A percentile compares a stretch with the other conserved stretches of the same genome.
Evolutionary conservation across 169 alveolate genomes (phyloP).

Genomic region (Prorocentrum cordatum): DNA sequence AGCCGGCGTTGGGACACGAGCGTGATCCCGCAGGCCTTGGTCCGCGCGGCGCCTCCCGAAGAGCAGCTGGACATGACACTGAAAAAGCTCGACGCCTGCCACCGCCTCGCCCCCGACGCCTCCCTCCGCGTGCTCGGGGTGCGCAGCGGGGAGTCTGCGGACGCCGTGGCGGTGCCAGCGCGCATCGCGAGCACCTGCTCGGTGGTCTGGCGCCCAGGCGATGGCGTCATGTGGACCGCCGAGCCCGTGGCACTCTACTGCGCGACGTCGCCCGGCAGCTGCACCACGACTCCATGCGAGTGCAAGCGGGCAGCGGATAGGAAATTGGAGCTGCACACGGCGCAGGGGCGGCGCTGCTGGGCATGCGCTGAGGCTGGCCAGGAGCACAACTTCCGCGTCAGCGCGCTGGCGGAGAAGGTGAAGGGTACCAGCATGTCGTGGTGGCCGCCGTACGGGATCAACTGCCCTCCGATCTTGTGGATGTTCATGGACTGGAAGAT

Average conservation of each 20-base stretch:
- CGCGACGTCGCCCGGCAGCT: conserved; percentile 53
- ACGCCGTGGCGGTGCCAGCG: conserved; percentile 25
- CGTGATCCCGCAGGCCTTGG: conserved; percentile 59
- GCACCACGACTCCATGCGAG: conserved; percentile 56
- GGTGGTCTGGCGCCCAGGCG: conserved; percentile 4
- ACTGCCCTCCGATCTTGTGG: conserved; percentile 61
- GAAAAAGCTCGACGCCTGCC: conserved; percentile 51
- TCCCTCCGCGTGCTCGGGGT: conserved; percentile 58
- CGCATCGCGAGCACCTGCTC: conserved; percentile 34
- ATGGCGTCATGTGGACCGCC: background rate
- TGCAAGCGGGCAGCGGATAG: background rate
- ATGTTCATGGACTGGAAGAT: conserved; percentile 49
- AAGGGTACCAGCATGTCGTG: conserved; percentile 22
- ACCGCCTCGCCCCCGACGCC: conserved; percentile 46
- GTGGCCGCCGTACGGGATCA: conserved; percentile 69
- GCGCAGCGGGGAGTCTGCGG: background rate
- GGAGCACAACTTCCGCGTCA: conserved; percentile 46
- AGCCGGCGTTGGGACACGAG: conserved; percentile 67
- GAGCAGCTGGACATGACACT: conserved; percentile 67
- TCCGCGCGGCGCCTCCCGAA: conserved; percentile 57
- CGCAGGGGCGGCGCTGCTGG: conserved; percentile 62
- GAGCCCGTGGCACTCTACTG: background rate
- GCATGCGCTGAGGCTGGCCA: conserved; percentile 54
- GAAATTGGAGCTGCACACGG: too few relatives aligned
- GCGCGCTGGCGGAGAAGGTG: conserved; percentile 47